Evolutionary conservation across 192 early-diverging fungal species (phyloP), one percentile per base, ranked within the genome.

Genomic region (Entomortierella beljakovae): DNA sequence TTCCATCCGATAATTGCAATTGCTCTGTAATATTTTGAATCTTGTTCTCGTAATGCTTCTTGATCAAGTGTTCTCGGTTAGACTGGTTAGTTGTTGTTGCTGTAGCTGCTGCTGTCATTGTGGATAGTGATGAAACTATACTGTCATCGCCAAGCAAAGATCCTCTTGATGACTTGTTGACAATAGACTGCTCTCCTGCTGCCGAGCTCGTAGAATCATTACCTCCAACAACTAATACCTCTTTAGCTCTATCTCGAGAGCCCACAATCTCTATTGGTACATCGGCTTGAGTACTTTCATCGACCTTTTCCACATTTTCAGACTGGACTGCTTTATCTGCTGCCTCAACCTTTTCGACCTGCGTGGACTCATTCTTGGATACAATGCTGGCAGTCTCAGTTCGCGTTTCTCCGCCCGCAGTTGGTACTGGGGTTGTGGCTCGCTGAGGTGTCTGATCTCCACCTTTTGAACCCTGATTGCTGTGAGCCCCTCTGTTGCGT

Each of bases 21-120:
- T 80, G 57, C 54, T 86, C 82, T 0, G 52, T 80, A 28, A 83
- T 57, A 46, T 81, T 81, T 31, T 81, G 62, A 22, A 86, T 57
- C 58, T 86, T 81, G 33, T 64, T 46, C 18, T 86, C 82, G 40
- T 83, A 86, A 50, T 83, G 80, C 56, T 83, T 73, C 64, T 83
- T 83, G 35, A 86, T 84, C 50, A 81, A 49, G 25, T 35, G 43
- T 53, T 84, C 80, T 0, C 80, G 73, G 33, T 79, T 79, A 23
- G 68, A 49, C 16, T 63, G 61, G n/a, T 42, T 61, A 10, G 29
- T 65, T 11, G 35, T 56, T 18, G n/a, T 55, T 18, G 51, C 20
- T 5, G 31, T 29, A 8, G 9, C 62, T 28, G 20, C 11, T 3
- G 51, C 32, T 6, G 35, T n/a, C 2, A 22, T 22, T 1, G 51